phyloP scores from a whole-genome alignment of 139 green algal species.

The Chlorella vulgaris region DNA sequence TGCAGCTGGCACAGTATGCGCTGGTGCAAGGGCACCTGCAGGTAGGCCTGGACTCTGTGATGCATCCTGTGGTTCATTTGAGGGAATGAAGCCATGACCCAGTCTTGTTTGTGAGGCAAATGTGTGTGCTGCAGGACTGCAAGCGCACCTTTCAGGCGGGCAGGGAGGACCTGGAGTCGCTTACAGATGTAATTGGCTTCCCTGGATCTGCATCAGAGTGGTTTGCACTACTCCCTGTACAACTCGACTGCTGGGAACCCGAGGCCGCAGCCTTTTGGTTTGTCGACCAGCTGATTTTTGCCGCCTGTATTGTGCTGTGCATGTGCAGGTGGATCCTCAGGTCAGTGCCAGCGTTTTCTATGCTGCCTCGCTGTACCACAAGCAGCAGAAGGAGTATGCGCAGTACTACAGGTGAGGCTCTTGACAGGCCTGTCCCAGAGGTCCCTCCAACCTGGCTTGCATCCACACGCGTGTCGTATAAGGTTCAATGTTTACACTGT shows the following conservation, averaged over 20 bases:
- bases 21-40: constrained; percentile 51
- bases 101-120: not conserved
- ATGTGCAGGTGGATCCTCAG: constrained; percentile 82
- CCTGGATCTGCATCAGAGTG: not conserved
- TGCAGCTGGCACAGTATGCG: constrained; percentile 91
- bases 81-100: not conserved
- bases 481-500: not conserved
- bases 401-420: constrained; percentile 83
- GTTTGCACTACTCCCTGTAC: not conserved
- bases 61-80: not conserved
- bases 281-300: not conserved
- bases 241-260: no score
- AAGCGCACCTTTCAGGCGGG: constrained; percentile 75
- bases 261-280: no score
- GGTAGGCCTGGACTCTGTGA: no score
- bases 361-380: constrained; percentile 84
- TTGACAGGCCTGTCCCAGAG: no score
- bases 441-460: not conserved
- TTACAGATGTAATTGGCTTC: constrained; percentile 66
- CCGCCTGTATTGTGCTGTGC: not conserved
- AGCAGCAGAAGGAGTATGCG: constrained; percentile 84
- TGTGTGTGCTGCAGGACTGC: constrained; percentile 64
- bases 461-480: not conserved
- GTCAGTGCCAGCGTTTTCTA: constrained; percentile 90
- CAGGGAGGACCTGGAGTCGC: constrained; percentile 58